phyloP scores from a whole-genome alignment of 768 basidiomycete species.

The Mrakia gelida region DNA sequence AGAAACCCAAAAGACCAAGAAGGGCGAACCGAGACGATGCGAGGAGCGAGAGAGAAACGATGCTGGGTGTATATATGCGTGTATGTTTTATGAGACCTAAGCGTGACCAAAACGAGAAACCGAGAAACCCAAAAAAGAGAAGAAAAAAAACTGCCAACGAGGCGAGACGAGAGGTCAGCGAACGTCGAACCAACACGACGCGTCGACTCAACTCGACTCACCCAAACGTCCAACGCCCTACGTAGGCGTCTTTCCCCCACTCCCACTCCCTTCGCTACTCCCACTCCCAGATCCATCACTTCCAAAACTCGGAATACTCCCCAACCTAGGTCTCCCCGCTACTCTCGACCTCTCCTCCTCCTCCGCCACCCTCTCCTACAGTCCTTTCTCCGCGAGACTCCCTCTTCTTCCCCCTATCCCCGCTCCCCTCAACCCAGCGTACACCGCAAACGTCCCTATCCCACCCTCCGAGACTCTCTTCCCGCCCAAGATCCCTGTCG shows the following conservation, averaged over 20 bases:
- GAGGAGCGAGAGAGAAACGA: too few relatives aligned
- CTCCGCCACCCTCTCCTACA: not conserved
- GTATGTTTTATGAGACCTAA: not conserved
- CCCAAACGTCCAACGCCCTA: not conserved
- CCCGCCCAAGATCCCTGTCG: not conserved
- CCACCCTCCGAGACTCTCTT: not conserved
- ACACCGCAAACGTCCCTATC: too few relatives aligned
- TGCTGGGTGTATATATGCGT: not conserved
- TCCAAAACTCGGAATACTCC: constrained; percentile 12
- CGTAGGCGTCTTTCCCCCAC: not conserved
- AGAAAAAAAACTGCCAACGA: not conserved
- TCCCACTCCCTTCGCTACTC: not conserved
- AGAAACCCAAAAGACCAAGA: too few relatives aligned
- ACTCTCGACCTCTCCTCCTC: not conserved
- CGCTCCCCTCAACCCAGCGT: not conserved
- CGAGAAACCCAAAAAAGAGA: not conserved
- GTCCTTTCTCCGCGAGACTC: not conserved
- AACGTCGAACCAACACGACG: not conserved
- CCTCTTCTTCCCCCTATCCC: not conserved
- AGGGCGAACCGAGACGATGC: too few relatives aligned
- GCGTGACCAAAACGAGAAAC: not conserved
- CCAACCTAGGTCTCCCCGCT: constrained; percentile 5
- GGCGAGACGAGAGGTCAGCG: too few relatives aligned
- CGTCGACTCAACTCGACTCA: not conserved
- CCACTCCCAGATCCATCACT: not conserved